phyloP scores from a whole-genome alignment of 2,329 filamentous ascomycete species.

The Beauveria sp. region DNA sequence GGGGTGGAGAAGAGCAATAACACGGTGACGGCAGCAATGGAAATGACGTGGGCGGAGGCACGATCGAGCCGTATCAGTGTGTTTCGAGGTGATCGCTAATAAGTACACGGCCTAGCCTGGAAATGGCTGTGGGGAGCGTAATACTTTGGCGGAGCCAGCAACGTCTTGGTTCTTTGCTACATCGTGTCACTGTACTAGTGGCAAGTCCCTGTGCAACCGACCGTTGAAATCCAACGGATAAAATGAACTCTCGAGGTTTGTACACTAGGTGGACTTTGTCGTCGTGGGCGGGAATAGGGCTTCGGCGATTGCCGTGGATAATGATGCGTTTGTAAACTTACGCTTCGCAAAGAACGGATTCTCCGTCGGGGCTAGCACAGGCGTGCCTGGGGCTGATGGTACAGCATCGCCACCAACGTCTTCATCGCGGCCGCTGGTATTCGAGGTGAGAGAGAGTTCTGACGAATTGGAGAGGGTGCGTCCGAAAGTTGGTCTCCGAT shows the following conservation, averaged over 20 bases:
- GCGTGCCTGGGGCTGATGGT: conserved; percentile 23
- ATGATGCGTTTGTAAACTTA: not conserved
- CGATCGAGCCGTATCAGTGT: not conserved
- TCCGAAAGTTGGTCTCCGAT: conserved; percentile 35
- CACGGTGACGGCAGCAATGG: not conserved
- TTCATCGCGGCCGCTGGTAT: conserved; percentile 20
- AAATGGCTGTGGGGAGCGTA: conserved; percentile 1
- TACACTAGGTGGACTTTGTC: not conserved
- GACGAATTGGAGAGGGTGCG: conserved; percentile 41
- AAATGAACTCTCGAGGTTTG: not conserved
- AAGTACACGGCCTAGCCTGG: not conserved
- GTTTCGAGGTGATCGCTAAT: not conserved
- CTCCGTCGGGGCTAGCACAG: conserved; percentile 14
- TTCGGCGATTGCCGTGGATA: not conserved
- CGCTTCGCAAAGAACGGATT: conserved; percentile 1
- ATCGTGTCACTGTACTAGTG: not conserved
- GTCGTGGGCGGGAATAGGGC: not conserved
- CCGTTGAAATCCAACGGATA: not conserved
- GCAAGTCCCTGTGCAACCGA: not conserved
- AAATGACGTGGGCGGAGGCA: conserved; percentile 8
- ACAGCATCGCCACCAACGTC: conserved; percentile 24
- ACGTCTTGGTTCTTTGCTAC: not conserved
- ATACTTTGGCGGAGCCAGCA: not conserved
- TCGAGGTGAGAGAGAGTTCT: conserved; percentile 31
- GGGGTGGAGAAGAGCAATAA: not conserved